A percentile compares a stretch with the other conserved stretches of the same genome.
Conservation (phyloP, 2,329 filamentous ascomycete species). For the Xylaria sp. region DNA sequence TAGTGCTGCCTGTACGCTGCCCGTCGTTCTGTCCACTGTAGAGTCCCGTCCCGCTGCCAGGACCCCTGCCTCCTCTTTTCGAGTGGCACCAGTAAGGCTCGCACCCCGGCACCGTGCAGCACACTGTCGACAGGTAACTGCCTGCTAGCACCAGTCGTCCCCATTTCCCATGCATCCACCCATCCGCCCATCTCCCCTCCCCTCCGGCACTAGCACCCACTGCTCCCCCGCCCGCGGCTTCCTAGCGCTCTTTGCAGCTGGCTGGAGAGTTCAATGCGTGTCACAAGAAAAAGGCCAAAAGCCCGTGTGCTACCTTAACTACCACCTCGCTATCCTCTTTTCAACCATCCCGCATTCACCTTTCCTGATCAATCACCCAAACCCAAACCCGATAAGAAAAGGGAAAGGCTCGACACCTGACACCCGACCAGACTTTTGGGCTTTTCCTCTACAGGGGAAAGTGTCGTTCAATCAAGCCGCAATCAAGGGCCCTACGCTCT, state of each 20-base stretch:
- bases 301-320: slow-evolving; percentile 49
- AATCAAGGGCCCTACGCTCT: slow-evolving; percentile 7
- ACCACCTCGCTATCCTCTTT: slow-evolving; percentile 57
- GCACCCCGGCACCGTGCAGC: neutral
- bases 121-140: neutral
- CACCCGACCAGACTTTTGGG: slow-evolving; percentile 40
- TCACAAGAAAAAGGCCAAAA: slow-evolving; percentile 42
- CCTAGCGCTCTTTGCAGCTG: slow-evolving; percentile 44
- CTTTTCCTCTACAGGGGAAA: slow-evolving; percentile 49
- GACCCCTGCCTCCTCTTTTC: neutral
- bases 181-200: slow-evolving; percentile 18
- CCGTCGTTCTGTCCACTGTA: no score
- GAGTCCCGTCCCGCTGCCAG: neutral
- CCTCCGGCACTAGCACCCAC: slow-evolving; percentile 28
- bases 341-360: slow-evolving; percentile 55
- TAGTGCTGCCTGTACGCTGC: neutral
- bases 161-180: slow-evolving; percentile 24
- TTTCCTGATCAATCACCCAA: slow-evolving; percentile 53
- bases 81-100: neutral
- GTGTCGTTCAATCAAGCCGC: slow-evolving; percentile 23
- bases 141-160: slow-evolving; percentile 1
- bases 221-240: slow-evolving; percentile 34
- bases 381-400: slow-evolving; percentile 44
- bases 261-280: slow-evolving; percentile 43
- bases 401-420: slow-evolving; percentile 33